These are phyloP conservation scores for Verticillium zaregamsianum DNA, from an alignment of 2,329 filamentous ascomycete genomes.

Conservation along the genomic window DNA sequence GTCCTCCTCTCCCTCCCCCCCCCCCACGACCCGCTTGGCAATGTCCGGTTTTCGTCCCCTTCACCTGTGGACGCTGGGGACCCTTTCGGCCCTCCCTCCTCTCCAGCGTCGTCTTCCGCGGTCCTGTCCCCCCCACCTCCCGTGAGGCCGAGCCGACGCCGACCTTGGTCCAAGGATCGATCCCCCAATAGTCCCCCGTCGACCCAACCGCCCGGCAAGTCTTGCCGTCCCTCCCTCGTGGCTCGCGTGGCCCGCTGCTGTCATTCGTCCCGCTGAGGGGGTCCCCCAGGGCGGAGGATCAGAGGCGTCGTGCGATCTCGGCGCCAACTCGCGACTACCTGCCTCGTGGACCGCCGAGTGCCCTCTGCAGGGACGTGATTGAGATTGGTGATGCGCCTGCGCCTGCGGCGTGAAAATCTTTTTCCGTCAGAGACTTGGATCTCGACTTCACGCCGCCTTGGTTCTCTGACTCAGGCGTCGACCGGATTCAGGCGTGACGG, in stretches of 20 bases:
- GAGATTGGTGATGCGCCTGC: background rate
- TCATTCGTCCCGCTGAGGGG: background rate
- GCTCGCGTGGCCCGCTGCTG: background rate
- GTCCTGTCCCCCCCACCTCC: background rate
- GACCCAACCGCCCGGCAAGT: background rate
- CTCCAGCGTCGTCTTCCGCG: background rate
- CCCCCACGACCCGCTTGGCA: background rate
- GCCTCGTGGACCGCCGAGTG: background rate
- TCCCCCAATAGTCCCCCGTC: background rate
- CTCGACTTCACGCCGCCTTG: background rate
- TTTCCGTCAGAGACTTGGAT: background rate
- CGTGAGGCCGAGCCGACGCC: background rate
- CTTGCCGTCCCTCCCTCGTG: background rate
- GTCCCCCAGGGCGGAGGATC: background rate
- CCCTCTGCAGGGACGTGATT: background rate
- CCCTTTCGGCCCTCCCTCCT: background rate
- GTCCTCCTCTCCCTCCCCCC: background rate
- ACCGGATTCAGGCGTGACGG: background rate
- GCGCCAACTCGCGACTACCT: background rate
- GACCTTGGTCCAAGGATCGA: background rate
- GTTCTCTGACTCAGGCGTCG: background rate
- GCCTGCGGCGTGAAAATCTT: background rate
- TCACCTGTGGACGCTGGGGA: background rate
- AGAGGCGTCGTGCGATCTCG: background rate
- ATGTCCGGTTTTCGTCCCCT: background rate